These are phyloP conservation scores for Raffaelea albimanens DNA, from an alignment of 2,329 filamentous ascomycete species.

Conservation along the genomic window DNA sequence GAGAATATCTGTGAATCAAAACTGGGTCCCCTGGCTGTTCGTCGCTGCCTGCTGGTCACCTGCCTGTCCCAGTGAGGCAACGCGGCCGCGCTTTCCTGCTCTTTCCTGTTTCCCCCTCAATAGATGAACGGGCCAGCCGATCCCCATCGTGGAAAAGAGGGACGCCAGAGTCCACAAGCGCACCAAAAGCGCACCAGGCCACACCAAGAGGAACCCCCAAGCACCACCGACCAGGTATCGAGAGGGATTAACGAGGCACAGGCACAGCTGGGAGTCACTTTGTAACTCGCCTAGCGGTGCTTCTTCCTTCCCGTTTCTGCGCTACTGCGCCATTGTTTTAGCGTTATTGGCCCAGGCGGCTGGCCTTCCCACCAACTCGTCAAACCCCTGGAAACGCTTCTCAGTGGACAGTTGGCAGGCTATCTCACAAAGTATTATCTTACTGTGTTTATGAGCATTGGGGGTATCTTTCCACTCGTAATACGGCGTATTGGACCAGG, in stretches of 20 bases:
- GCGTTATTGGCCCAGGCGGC: conserved; percentile 5
- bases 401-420: no score
- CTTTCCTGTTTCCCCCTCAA: no score
- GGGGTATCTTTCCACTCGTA: no score
- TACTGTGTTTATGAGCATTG: no score
- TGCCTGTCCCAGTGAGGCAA: not conserved
- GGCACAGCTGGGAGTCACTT: not conserved
- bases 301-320: conserved; percentile 1
- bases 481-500: no score
- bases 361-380: conserved; percentile 2
- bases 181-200: no score
- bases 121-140: not conserved
- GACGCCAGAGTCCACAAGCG: no score
- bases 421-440: no score
- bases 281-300: not conserved
- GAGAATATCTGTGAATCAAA: not conserved
- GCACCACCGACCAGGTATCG: not conserved
- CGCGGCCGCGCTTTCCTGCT: not conserved
- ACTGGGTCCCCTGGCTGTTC: not conserved
- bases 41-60: not conserved
- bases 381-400: no score
- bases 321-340: conserved; percentile 10
- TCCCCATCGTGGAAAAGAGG: not conserved
- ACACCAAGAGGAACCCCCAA: no score
- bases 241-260: not conserved